Percentiles rank a stretch among this genome's conserved stretches.
phyloP scores from a whole-genome alignment of 2,329 filamentous ascomycete species.

The Ceratocystis albifundus region DNA sequence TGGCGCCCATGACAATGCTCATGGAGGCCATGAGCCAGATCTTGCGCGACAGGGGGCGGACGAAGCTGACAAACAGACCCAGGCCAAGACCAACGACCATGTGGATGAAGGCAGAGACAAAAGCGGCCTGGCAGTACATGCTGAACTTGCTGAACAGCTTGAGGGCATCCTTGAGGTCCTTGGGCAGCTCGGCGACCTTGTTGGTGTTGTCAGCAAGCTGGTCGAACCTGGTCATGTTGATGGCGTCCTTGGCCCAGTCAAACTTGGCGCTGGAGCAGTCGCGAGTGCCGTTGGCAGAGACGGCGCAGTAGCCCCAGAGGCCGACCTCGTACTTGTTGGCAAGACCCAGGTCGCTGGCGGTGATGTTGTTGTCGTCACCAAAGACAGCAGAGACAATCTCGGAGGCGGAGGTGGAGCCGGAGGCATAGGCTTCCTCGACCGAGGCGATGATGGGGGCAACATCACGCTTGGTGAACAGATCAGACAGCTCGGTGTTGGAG shows the following conservation, averaged over 20 bases:
- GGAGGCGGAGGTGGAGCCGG: conserved; percentile 45
- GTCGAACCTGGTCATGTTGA: conserved; percentile 54
- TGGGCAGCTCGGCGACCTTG: conserved; percentile 53
- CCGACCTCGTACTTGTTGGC: conserved; percentile 68
- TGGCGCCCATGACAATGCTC: conserved; percentile 44
- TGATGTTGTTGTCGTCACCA: conserved; percentile 38
- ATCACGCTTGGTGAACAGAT: conserved; percentile 32
- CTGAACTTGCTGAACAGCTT: conserved; percentile 61
- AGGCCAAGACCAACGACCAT: conserved; percentile 62
- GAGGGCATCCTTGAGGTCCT: conserved; percentile 54
- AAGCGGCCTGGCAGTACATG: conserved; percentile 75
- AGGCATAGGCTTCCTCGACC: conserved; percentile 44
- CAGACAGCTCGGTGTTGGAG: conserved; percentile 23
- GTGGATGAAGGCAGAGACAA: conserved; percentile 58
- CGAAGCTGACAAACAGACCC: conserved; percentile 74
- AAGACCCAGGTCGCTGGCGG: conserved; percentile 48
- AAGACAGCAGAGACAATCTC: conserved; percentile 22
- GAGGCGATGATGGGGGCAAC: conserved; percentile 44
- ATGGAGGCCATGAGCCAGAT: conserved; percentile 60
- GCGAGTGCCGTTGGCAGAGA: conserved; percentile 42
- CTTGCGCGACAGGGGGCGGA: conserved; percentile 65
- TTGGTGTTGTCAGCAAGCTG: conserved; percentile 39
- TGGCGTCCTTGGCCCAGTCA: conserved; percentile 63
- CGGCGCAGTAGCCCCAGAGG: conserved; percentile 79
- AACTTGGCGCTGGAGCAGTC: conserved; percentile 61